Evolutionary conservation across 768 basidiomycete genomes (phyloP), one percentile per base, ranked within the genome.

Genomic region (Cyathus striatus): DNA sequence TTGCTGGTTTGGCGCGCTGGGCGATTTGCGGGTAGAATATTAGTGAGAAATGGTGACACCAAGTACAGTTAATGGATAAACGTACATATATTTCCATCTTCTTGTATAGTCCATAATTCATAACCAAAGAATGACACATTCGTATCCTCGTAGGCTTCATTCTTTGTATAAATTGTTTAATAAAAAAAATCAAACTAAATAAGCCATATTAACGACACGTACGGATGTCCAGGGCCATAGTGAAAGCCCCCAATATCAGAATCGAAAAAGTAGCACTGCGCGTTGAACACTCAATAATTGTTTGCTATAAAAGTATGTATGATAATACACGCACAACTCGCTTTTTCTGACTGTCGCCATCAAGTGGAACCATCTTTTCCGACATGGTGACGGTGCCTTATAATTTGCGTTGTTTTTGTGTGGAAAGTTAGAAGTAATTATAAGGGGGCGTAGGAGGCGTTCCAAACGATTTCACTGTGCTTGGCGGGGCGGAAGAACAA

Each of bases 81-180:
- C 96, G 54, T 58, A 97, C 96, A 55, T 97, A 99, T 51, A 99
- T 99, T 65, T 99, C 96, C 96, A 99, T 99, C 68, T 93, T 93
- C 68, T 97, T 97, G 72, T 99, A 99, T 14, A 99, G 68, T 16
- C 94, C 93, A 62, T 97, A 97, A 66, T 98, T 99, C 96, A 99
- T 99, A 43, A 99, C 96, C 41, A 99, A 75, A 9, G 94, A 94
- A 67, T 99, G 96, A 60, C 94, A 97, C 96, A 99, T 99, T 53
- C 95, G 84, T 72, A 98, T 96, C 25, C 96, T 79, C 17, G 95
- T 97, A 5, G 95, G 95, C 59, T 96, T 95, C 93, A 96, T 96
- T 25, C 90, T 92, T 35, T 10, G 9, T 26, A 14, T 17, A 38
- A 23, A 46, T 51, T 55, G n/a, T 47, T 40, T 38, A 53, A 49